These are phyloP conservation scores for Chondrus crispus DNA, from an alignment of 23 red algal genomes.

Conservation along the genomic window DNA sequence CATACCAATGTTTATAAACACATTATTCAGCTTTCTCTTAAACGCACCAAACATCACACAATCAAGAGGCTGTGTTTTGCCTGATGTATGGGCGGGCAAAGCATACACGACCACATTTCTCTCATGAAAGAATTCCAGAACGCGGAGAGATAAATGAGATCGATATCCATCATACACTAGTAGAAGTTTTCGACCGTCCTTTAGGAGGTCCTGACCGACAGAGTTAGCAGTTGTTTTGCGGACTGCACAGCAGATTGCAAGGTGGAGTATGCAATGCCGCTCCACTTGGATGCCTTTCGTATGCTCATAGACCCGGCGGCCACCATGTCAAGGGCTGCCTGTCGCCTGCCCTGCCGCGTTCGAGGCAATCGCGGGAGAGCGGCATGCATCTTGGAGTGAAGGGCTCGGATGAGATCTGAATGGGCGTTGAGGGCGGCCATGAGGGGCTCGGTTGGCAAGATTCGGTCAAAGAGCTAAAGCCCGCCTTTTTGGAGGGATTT, in stretches of 20 bases:
- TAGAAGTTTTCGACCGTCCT: neutral
- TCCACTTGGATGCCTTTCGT: neutral
- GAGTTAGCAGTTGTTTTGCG: too few relatives aligned
- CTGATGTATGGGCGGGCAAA: conserved; percentile 3
- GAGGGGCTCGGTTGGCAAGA: too few relatives aligned
- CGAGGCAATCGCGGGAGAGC: neutral
- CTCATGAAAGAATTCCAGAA: conserved; percentile 11
- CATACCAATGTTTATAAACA: neutral
- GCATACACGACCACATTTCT: conserved; percentile 18
- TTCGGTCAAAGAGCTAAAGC: too few relatives aligned
- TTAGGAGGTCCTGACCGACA: neutral
- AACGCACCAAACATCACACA: neutral
- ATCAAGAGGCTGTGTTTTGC: conserved; percentile 26
- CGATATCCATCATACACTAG: conserved; percentile 25
- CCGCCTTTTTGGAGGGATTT: too few relatives aligned
- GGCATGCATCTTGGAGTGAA: too few relatives aligned
- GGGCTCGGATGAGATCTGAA: too few relatives aligned
- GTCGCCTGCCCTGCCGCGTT: neutral
- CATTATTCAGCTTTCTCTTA: neutral
- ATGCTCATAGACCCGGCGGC: neutral
- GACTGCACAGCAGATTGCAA: neutral
- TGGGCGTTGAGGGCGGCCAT: too few relatives aligned
- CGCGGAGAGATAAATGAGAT: conserved; percentile 25
- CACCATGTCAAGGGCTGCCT: neutral
- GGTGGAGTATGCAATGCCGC: neutral